A percentile compares a stretch with the other conserved stretches of the same genome.
Conservation (phyloP, 192 early-diverging fungal species). For the Entomortierella chlamydospora region DNA sequence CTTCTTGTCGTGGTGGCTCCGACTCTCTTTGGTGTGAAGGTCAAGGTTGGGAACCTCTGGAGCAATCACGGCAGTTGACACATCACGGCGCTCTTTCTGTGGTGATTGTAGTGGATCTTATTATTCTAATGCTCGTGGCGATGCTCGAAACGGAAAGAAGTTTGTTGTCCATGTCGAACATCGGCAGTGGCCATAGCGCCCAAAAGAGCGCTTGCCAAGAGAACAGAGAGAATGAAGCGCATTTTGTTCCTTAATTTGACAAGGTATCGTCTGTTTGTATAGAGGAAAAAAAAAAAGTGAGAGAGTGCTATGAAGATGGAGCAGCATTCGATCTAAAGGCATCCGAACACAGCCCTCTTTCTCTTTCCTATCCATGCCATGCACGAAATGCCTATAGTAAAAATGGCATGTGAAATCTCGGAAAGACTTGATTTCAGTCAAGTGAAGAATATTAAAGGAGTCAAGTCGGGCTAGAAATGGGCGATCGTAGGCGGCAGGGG, state of each 20-base stretch:
- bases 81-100: constrained; percentile 27
- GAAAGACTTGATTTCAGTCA: constrained; percentile 26
- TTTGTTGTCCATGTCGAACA: constrained; percentile 16
- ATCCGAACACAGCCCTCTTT: not conserved
- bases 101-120: constrained; percentile 10
- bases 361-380: too few species aligned
- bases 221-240: constrained; percentile 38
- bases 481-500: not conserved
- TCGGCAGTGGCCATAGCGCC: constrained; percentile 19
- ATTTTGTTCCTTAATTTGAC: constrained; percentile 3
- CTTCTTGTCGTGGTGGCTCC: constrained; percentile 7
- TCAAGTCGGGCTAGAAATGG: not conserved
- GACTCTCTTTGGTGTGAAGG: not conserved
- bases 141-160: constrained; percentile 29
- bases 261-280: not conserved
- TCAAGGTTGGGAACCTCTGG: not conserved
- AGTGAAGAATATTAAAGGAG: constrained; percentile 33
- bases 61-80: not conserved
- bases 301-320: not conserved
- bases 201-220: constrained; percentile 27
- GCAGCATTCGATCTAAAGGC: not conserved
- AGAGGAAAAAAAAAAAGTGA: not conserved
- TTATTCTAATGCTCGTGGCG: constrained; percentile 15
- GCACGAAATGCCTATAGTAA: not conserved
- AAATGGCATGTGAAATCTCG: not conserved